These are phyloP conservation scores for Salix suchowensis DNA, from an alignment of 345 rosid genomes.

Conservation along the genomic window DNA sequence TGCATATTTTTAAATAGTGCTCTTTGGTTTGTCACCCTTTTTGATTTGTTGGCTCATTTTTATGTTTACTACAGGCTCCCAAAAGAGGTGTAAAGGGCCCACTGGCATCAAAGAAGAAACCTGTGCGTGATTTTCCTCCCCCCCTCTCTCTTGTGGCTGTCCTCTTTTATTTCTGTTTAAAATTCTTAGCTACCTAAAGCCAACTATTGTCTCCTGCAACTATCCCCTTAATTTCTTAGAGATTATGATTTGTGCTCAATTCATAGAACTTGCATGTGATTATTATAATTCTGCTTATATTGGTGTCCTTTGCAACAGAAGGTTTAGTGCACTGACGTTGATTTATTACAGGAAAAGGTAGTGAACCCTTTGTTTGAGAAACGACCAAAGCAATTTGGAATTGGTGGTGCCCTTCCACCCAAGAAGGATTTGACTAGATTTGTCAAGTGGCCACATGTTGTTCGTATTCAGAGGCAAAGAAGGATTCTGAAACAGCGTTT, in stretches of 20 bases:
- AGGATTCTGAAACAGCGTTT: slow-evolving; percentile 71
- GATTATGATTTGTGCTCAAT: not conserved
- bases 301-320: not conserved
- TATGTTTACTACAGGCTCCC: slow-evolving; percentile 10
- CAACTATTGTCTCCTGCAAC: too few relatives aligned
- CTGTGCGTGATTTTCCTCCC: slow-evolving; percentile 5
- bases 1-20: not conserved
- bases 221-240: not conserved
- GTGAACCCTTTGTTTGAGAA: slow-evolving; percentile 71
- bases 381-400: slow-evolving; percentile 77
- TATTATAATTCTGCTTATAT: not conserved
- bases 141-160: not conserved
- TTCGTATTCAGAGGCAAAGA: slow-evolving; percentile 68
- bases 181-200: too few relatives aligned
- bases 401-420: slow-evolving; percentile 81
- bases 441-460: slow-evolving; percentile 61
- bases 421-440: slow-evolving; percentile 70
- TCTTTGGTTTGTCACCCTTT: not conserved
- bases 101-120: slow-evolving; percentile 15
- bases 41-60: not conserved
- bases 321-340: not conserved
- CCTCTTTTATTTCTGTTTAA: too few relatives aligned
- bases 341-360: slow-evolving; percentile 42
- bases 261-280: not conserved
- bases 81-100: slow-evolving; percentile 19